Evolutionary conservation across 768 basidiomycete species (phyloP).

Genomic region (Boletellus ananas): DNA sequence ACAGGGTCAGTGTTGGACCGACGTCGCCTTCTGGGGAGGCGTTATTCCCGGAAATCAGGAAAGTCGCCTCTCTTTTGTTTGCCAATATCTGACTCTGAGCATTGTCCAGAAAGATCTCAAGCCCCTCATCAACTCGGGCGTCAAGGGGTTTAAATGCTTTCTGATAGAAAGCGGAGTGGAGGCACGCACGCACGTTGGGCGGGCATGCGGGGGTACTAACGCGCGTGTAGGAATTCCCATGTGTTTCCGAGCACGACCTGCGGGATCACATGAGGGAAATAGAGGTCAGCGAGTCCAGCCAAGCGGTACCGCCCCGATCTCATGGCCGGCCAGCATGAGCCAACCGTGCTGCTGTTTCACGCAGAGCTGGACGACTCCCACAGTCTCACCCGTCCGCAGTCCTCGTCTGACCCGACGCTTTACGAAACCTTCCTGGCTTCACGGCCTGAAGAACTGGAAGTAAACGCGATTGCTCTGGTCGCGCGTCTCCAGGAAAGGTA

Average conservation of each 20-base stretch:
- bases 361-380: slow-evolving; percentile 67
- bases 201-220: slow-evolving; percentile 4
- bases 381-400: slow-evolving; percentile 11
- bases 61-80: slow-evolving; percentile 10
- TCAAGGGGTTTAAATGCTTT: slow-evolving; percentile 97
- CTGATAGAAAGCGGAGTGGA: slow-evolving; percentile 95
- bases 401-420: slow-evolving; percentile 41
- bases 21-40: slow-evolving; percentile 83
- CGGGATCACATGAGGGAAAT: slow-evolving; percentile 67
- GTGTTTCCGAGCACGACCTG: slow-evolving; percentile 70
- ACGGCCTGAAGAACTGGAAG: slow-evolving; percentile 77
- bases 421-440: slow-evolving; percentile 86
- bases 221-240: slow-evolving; percentile 82
- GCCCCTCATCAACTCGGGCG: slow-evolving; percentile 73
- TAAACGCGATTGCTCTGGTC: slow-evolving; percentile 77
- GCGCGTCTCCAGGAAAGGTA: slow-evolving; percentile 56
- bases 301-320: slow-evolving; percentile 5
- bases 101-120: slow-evolving; percentile 58
- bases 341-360: slow-evolving; percentile 83
- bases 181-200: slow-evolving; percentile 39
- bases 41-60: slow-evolving; percentile 91
- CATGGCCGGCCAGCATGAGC: slow-evolving; percentile 45
- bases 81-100: not conserved
- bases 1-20: slow-evolving; percentile 64
- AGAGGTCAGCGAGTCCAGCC: slow-evolving; percentile 43